Evolutionary conservation across 1,284 basidiomycete species (phyloP), one percentile per base, ranked within the genome.

Genomic region (Apiotrichum gracile): DNA sequence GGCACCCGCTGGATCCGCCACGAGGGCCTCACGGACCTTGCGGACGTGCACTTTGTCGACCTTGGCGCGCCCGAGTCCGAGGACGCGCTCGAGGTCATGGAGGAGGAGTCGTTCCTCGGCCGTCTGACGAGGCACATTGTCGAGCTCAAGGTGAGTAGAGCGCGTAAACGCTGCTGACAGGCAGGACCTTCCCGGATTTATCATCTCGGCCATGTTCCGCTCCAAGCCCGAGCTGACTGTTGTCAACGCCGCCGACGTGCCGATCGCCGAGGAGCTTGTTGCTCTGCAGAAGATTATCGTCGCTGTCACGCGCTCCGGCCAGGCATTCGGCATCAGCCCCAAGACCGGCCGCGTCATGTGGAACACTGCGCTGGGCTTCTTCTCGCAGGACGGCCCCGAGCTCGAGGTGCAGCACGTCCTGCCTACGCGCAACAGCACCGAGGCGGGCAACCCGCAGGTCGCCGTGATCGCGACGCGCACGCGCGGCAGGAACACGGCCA

Each of bases 271-370:
- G 66, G 76, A 84, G 1, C 96, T 94, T 68, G 92, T 31, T 13
- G 34, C 91, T 0, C 90, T 96, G 73, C 81, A 87, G 44, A 90
- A 96, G 70, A 72, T 97, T 37, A 80, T 93, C 46, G 81, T 96
- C 3, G 80, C 80, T 4, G 86, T 84, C 0, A 90, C 88, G 1
- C 62, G 76, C 2, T 78, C 81, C 31, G 90, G 91, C 19, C 91
- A 90, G 68, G 64, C 93, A 0, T 91, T 85, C 65, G 92, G 85
- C 0, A 74, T 96, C 46, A 90, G 96, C 67, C 86, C 86, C 5
- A 81, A 82, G 21, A 87, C 80, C 47, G 89, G 91, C 1, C 77
- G 80, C 4, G 79, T 88, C 25, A 67, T 92, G 1, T 93, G 91
- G 91, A 84, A 80, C 57, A 79, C 82, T 16, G 76, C 87, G 8